Evolutionary conservation across 495 filamentous ascomycete genomes (phyloP).

Genomic region (Hypoxylon subgilvum): DNA sequence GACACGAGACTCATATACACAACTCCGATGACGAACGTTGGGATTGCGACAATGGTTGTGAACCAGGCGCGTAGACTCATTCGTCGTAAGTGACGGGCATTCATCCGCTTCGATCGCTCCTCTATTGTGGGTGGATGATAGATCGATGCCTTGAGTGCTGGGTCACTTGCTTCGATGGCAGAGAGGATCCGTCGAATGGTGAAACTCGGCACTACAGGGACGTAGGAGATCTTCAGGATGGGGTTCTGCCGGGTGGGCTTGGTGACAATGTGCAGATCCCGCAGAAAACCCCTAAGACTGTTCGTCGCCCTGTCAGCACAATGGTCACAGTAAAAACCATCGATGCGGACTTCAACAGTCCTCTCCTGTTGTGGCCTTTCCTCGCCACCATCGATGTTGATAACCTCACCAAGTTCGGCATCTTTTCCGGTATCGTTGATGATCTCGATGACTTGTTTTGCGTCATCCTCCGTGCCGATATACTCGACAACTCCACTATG

Average conservation of each 20-base stretch:
- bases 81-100: slow-evolving; percentile 64
- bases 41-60: slow-evolving; percentile 76
- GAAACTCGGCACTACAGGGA: slow-evolving; percentile 68
- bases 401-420: slow-evolving; percentile 63
- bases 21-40: slow-evolving; percentile 88
- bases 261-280: slow-evolving; percentile 55
- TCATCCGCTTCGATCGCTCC: slow-evolving; percentile 77
- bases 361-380: slow-evolving; percentile 47
- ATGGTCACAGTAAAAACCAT: slow-evolving; percentile 88
- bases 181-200: slow-evolving; percentile 78
- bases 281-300: slow-evolving; percentile 47
- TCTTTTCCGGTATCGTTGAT: slow-evolving; percentile 87
- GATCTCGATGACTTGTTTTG: slow-evolving; percentile 64
- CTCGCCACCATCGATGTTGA: slow-evolving; percentile 32
- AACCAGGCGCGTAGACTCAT: slow-evolving; percentile 71
- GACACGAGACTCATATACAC: slow-evolving; percentile 87
- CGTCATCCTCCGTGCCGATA: slow-evolving; percentile 55
- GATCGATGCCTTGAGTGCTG: slow-evolving; percentile 68
- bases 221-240: slow-evolving; percentile 73
- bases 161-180: slow-evolving; percentile 68
- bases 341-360: slow-evolving; percentile 69
- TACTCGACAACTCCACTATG: slow-evolving; percentile 75
- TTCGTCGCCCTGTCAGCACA: slow-evolving; percentile 70
- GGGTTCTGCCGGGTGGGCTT: slow-evolving; percentile 58
- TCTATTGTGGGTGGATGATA: slow-evolving; percentile 85